phyloP scores from a whole-genome alignment of 2,329 filamentous ascomycete genomes.

The Annulohypoxylon truncatum region DNA sequence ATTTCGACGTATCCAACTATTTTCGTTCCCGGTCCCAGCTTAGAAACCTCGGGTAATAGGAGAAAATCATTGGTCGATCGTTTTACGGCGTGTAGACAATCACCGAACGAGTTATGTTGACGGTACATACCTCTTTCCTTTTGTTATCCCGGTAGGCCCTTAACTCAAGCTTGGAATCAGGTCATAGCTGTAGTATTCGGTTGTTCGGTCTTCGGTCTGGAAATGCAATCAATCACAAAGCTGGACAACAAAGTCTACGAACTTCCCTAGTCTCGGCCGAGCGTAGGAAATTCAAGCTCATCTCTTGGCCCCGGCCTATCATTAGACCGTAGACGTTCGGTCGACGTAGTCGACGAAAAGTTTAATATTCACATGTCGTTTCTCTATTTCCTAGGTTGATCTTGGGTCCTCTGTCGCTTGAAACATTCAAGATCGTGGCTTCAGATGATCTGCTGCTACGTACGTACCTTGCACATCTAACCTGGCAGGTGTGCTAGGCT shows the following conservation, averaged over 20 bases:
- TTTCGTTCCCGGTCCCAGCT: slow-evolving; percentile 38
- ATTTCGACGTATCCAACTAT: slow-evolving; percentile 25
- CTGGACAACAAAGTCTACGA: background rate
- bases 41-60: slow-evolving; percentile 44
- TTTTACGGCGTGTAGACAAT: slow-evolving; percentile 20
- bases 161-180: slow-evolving; percentile 9
- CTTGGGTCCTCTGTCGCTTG: slow-evolving; percentile 24
- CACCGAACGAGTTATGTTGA: slow-evolving; percentile 22
- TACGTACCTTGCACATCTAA: slow-evolving; percentile 48
- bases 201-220: background rate
- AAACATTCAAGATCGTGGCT: slow-evolving; percentile 49
- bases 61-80: slow-evolving; percentile 40
- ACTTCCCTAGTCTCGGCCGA: slow-evolving; percentile 4
- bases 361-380: slow-evolving; percentile 41
- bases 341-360: slow-evolving; percentile 33
- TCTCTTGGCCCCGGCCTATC: slow-evolving; percentile 3
- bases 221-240: background rate
- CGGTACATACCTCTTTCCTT: slow-evolving; percentile 6
- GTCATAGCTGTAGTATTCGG: slow-evolving; percentile 6
- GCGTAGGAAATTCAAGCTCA: background rate
- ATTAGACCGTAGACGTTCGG: slow-evolving; percentile 26
- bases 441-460: slow-evolving; percentile 46
- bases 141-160: slow-evolving; percentile 1
- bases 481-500: slow-evolving; percentile 36
- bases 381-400: slow-evolving; percentile 7